Evolutionary conservation across 2,329 filamentous ascomycete species (phyloP), one percentile per base, ranked within the genome.

Genomic region (Ophiostoma ips): DNA sequence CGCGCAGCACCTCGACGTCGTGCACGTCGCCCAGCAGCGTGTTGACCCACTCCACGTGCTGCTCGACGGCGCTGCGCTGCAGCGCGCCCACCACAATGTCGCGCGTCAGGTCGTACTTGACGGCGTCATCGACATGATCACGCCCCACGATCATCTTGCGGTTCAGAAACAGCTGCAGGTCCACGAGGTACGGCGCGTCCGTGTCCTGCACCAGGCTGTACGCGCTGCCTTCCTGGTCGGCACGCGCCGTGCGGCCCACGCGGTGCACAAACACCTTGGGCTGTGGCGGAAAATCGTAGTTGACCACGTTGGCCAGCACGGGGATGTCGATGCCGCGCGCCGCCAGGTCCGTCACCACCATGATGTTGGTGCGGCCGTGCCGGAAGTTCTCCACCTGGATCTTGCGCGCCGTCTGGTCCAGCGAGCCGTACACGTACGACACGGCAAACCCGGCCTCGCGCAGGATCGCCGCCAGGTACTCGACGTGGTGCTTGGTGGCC

Each of bases 291-390:
- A 98, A 98, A 62, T 96, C 90, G 66, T 94, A 98, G 71, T 98
- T 96, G 71, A 98, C 90, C 52, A 98, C 92, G 62, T 98, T 96
- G 51, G 87, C 89, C 34, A 98, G 74, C 44, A 95, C 77, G 0
- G 92, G 92, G 57, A 98, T 95, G 78, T 98, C 92, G 54, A 98
- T 94, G 79, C 92, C 90, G 72, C 92, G 78, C 19, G 92, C 92
- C 13, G 92, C 92, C 49, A 98, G 88, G 63, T 98, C 92, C 1
- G 92, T 98, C 41, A 96, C 90, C 3, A 98, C 89, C 9, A 98
- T 69, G 45, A 98, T 88, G 58, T 95, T 90, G 0, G 87, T 84
- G 55, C 83, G 76, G 7, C 92, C 92, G 21, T 73, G 75, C 52
- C 94, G 76, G 64, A 98, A 98, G 55, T 89, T 83, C 52, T 94